phyloP scores from a whole-genome alignment of 2,329 filamentous ascomycete genomes.

The Byssochlamys sp. region DNA sequence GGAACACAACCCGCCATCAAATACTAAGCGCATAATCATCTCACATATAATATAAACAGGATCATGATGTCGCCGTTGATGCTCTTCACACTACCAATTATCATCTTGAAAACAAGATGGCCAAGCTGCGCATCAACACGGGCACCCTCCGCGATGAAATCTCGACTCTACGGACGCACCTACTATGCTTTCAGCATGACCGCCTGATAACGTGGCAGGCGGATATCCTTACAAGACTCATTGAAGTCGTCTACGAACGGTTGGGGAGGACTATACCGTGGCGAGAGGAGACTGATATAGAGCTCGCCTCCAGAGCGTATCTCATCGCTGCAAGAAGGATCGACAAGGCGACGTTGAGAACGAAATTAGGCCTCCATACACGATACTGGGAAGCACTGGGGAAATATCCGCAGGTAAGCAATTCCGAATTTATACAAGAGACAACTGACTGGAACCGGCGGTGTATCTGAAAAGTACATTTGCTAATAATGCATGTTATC shows the following conservation, averaged over 20 bases:
- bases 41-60: conserved; percentile 5
- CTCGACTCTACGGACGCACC: conserved; percentile 15
- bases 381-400: conserved; percentile 18
- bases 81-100: conserved; percentile 18
- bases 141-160: conserved; percentile 17
- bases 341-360: conserved; percentile 11
- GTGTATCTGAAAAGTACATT: background rate
- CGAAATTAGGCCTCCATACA: conserved; percentile 16
- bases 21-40: background rate
- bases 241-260: conserved; percentile 20
- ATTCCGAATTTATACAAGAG: background rate
- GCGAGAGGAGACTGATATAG: conserved; percentile 11
- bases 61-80: conserved; percentile 10
- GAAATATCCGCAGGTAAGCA: conserved; percentile 20
- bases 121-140: conserved; percentile 10
- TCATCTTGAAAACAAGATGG: conserved; percentile 15
- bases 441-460: background rate
- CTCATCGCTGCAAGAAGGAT: conserved; percentile 17
- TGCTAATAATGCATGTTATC: background rate
- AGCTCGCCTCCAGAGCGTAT: conserved; percentile 16
- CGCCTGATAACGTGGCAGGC: conserved; percentile 25
- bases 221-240: conserved; percentile 25
- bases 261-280: conserved; percentile 15
- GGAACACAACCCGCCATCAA: too few species aligned
- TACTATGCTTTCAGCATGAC: conserved; percentile 17